Base-by-base conservation (phyloP, 164 flowering plant species). In the Berberis vulgaris region DNA sequence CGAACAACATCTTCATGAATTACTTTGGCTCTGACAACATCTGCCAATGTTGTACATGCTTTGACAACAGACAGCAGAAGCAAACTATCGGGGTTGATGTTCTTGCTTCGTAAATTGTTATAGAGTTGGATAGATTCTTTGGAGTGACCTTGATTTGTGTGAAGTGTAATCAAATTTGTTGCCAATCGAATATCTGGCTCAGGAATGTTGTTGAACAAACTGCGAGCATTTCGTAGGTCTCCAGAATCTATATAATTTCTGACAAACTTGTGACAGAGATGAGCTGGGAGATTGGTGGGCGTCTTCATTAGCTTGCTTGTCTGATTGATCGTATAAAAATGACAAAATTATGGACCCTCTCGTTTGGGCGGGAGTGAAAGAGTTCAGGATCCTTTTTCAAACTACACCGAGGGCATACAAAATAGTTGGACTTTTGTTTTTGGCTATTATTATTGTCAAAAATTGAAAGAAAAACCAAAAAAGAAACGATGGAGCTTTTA, bases 121-220 rank as follows among this genome's bases (percentile, higher is more conserved):
- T 83, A 85, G 10, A 80, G 69, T 9, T 74, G 47, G 11, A 76
- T 26, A 3, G 84, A 77, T 68, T 84, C 80, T 39, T 63, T 66
- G n/a, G 81, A 72, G 64, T 63, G 60, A 8, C 83, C 84, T 26
- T 69, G 76, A 10, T 73, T 77, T 38, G 81, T 76, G 67, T 77
- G 73, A 53, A 79, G 80, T 5, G 79, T 62, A 61, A 83, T 81
- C 67, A 85, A 61, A 58, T 73, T 57, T 1, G 83, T 76, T 81
- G 83, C 80, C 1, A 76, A 59, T 41, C 65, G 81, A 2, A 76
- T 38, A 67, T 76, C 79, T 61, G 82, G 85, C 67, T 81, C 50
- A 45, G 80, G 74, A 70, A 85, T 78, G 81, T 70, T 63, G 57
- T 85, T 76, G 49, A 85, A 83, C 79, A 83, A 54, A 5, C 71